Evolutionary conservation across 2,329 filamentous ascomycete genomes (phyloP).

Genomic region (Nemania abortiva): DNA sequence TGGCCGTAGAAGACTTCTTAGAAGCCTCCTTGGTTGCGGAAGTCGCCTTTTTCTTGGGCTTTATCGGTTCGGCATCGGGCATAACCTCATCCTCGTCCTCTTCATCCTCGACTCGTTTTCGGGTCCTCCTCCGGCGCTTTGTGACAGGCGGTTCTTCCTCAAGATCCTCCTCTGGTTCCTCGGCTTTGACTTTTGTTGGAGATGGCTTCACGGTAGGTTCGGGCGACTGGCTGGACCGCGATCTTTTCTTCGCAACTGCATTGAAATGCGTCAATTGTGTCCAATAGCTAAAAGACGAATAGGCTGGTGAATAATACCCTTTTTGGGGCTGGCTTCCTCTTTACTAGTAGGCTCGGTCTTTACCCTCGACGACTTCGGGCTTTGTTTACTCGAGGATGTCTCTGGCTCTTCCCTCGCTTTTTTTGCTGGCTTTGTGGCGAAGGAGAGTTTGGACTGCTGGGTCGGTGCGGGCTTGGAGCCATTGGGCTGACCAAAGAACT

Average conservation of each 20-base stretch:
- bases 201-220: constrained; percentile 43
- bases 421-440: constrained; percentile 69
- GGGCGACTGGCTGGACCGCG: constrained; percentile 47
- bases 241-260: constrained; percentile 62
- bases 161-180: constrained; percentile 50
- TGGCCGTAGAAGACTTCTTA: constrained; percentile 48
- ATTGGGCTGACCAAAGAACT: constrained; percentile 82
- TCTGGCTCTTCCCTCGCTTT: constrained; percentile 52
- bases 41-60: constrained; percentile 48
- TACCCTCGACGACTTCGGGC: constrained; percentile 38
- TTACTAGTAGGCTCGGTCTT: constrained; percentile 50
- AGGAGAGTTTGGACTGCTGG: constrained; percentile 84
- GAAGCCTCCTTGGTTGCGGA: constrained; percentile 48
- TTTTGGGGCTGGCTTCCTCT: constrained; percentile 55
- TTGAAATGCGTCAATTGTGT: constrained; percentile 24
- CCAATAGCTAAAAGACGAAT: neutral
- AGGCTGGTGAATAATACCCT: constrained; percentile 52
- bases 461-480: constrained; percentile 69
- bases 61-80: constrained; percentile 48
- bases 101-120: constrained; percentile 64
- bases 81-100: constrained; percentile 60
- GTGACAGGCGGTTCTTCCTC: constrained; percentile 60
- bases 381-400: constrained; percentile 38
- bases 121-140: constrained; percentile 66
- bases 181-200: constrained; percentile 49